Conservation (phyloP, 2,329 filamentous ascomycete species). For the Acrocalymma vagum region DNA sequence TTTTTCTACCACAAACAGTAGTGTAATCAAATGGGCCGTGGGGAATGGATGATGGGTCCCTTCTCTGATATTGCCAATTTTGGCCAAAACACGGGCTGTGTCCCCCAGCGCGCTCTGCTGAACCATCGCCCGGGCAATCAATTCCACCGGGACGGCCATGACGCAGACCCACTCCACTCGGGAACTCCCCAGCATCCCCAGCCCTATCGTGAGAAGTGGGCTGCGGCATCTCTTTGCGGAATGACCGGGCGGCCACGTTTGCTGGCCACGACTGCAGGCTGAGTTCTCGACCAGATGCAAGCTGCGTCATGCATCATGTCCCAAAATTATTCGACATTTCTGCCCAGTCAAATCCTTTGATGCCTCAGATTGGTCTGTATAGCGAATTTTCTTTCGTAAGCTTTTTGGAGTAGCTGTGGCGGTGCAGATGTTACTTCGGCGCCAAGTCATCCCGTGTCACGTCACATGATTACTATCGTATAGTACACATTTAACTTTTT, state of each 20-base stretch:
- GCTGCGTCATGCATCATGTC: conserved; percentile 40
- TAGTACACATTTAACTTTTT: conserved; percentile 25
- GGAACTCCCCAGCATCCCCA: conserved; percentile 32
- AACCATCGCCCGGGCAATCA: neutral
- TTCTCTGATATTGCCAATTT: neutral
- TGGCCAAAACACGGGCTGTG: too few species aligned
- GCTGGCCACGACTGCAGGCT: conserved; percentile 41
- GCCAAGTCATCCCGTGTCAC: conserved; percentile 28
- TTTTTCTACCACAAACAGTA: neutral
- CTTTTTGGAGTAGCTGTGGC: conserved; percentile 33
- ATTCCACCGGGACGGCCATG: conserved; percentile 20
- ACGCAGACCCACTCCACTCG: conserved; percentile 36
- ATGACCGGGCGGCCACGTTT: conserved; percentile 41
- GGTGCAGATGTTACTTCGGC: conserved; percentile 32
- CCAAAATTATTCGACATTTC: conserved; percentile 41
- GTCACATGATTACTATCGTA: conserved; percentile 21
- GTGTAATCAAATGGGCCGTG: neutral
- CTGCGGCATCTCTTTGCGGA: conserved; percentile 31
- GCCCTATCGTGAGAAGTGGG: conserved; percentile 33
- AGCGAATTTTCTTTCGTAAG: conserved; percentile 12
- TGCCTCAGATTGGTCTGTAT: conserved; percentile 16
- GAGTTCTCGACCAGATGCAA: conserved; percentile 35
- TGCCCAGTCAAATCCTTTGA: conserved; percentile 29
- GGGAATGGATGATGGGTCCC: too few species aligned
- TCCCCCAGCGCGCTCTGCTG: too few species aligned